A percentile compares a stretch with the other conserved stretches of the same genome.
These are phyloP conservation scores for Raddia distichophylla DNA, from an alignment of 176 grass and related monocot genomes.

Conservation along the genomic window DNA sequence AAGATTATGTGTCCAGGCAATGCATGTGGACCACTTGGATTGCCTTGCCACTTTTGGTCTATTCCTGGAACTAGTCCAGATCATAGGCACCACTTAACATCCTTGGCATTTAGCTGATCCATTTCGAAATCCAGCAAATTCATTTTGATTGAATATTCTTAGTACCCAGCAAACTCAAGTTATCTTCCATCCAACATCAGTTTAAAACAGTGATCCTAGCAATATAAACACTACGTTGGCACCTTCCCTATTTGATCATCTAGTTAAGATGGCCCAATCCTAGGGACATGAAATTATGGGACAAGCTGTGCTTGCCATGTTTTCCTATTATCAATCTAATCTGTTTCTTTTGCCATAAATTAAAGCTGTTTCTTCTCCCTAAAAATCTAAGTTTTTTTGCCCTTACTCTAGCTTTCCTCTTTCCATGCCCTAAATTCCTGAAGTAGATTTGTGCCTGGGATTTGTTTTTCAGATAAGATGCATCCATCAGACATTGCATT, in stretches of 20 bases:
- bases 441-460: not conserved
- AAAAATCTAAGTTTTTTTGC: not conserved
- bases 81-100: not conserved
- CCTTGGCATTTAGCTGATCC: not conserved
- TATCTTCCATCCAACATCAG: conserved; percentile 8
- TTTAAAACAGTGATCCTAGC: conserved; percentile 12
- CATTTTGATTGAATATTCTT: conserved; percentile 14
- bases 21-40: no score
- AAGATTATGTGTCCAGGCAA: not conserved
- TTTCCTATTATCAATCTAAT: not conserved
- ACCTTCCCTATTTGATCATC: conserved; percentile 2
- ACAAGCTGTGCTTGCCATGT: not conserved
- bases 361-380: not conserved
- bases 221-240: not conserved
- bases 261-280: conserved; percentile 12
- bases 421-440: not conserved
- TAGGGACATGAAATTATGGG: conserved; percentile 1
- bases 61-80: not conserved
- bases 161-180: not conserved
- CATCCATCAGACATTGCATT: not conserved
- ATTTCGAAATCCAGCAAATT: conserved; percentile 3
- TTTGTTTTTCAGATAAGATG: not conserved
- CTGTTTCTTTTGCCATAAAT: not conserved
- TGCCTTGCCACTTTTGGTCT: not conserved
- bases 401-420: not conserved